phyloP scores from a whole-genome alignment of 108 stramenopile species.

The Nannochloropsis granulata region DNA sequence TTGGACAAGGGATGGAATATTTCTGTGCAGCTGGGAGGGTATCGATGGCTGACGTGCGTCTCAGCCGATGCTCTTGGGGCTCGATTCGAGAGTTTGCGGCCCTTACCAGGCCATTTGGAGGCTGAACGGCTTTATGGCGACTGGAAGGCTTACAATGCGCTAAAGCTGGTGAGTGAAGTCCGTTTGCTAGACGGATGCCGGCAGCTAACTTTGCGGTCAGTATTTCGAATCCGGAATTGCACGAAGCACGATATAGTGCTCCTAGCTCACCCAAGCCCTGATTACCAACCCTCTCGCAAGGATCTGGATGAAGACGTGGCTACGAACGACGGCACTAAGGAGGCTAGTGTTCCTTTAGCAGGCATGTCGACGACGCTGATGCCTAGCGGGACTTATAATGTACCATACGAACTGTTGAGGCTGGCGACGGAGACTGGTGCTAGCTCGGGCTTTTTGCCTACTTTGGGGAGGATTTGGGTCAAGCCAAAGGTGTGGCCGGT shows the following conservation, averaged over 20 bases:
- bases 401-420: background rate
- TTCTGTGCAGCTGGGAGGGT: slow-evolving; percentile 73
- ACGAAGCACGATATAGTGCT: slow-evolving; percentile 58
- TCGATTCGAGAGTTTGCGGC: slow-evolving; percentile 49
- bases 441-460: background rate
- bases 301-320: slow-evolving; percentile 55
- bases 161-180: slow-evolving; percentile 67
- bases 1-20: slow-evolving; percentile 28
- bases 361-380: background rate
- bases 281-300: slow-evolving; percentile 52
- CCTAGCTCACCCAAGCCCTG: slow-evolving; percentile 52
- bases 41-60: slow-evolving; percentile 61
- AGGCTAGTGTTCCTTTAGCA: background rate
- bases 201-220: slow-evolving; percentile 52
- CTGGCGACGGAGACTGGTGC: background rate
- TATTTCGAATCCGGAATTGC: slow-evolving; percentile 64
- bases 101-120: slow-evolving; percentile 44
- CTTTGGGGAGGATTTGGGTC: background rate
- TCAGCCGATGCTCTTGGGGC: slow-evolving; percentile 66
- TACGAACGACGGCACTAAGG: background rate
- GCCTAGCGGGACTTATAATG: background rate
- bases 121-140: slow-evolving; percentile 45
- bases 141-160: slow-evolving; percentile 59
- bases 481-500: background rate
- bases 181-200: slow-evolving; percentile 68